A percentile compares a stretch with the other conserved stretches of the same genome.
Evolutionary conservation across 805 yeast genomes (phyloP).

Genomic region (Lachancea lanzarotensis): DNA sequence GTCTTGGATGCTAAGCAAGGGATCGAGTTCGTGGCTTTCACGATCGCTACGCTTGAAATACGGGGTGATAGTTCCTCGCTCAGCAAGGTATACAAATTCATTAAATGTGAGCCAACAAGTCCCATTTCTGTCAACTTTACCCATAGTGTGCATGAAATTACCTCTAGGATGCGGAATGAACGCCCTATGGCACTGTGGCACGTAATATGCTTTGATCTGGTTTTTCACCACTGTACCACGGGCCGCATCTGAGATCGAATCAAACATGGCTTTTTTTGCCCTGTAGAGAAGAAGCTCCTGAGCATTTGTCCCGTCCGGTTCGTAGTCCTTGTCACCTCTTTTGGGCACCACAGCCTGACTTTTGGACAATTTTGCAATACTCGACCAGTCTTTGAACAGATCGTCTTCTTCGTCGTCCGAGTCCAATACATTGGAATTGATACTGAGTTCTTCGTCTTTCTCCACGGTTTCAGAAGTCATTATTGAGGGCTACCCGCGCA

Average conservation of each 20-base stretch:
- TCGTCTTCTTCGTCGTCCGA: conserved; percentile 37
- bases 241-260: conserved; percentile 44
- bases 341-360: conserved; percentile 43
- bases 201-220: conserved; percentile 47
- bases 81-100: conserved; percentile 72
- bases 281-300: conserved; percentile 44
- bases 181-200: conserved; percentile 30
- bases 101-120: conserved; percentile 50
- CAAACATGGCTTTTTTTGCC: conserved; percentile 66
- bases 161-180: conserved; percentile 55
- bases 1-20: conserved; percentile 54
- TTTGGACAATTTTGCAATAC: conserved; percentile 27
- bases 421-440: conserved; percentile 5
- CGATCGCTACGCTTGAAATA: conserved; percentile 23
- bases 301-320: conserved; percentile 63
- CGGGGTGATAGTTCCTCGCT: conserved; percentile 63
- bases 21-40: conserved; percentile 22
- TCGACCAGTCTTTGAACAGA: conserved; percentile 50
- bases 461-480: conserved; percentile 1
- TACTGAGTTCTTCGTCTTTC: conserved; percentile 1
- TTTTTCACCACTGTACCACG: conserved; percentile 47
- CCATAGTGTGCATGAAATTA: conserved; percentile 66
- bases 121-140: conserved; percentile 46
- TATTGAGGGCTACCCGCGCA: no score
- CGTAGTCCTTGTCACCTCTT: conserved; percentile 81